Evolutionary conservation across 2,329 filamentous ascomycete species (phyloP).

Genomic region (Fusarium floridanum): DNA sequence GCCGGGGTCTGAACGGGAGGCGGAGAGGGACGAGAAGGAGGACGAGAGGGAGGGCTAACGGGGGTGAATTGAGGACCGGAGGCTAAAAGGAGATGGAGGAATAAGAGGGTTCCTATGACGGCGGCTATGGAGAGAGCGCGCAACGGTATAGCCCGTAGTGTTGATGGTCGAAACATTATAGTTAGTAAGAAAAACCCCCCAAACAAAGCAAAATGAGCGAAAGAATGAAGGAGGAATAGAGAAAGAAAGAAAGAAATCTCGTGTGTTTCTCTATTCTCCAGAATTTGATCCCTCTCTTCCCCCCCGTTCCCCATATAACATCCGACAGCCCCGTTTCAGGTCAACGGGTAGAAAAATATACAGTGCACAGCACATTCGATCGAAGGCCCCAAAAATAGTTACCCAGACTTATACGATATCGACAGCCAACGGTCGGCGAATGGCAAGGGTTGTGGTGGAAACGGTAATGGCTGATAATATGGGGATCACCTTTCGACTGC

Average conservation of each 20-base stretch:
- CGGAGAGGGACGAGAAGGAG: neutral
- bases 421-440: neutral
- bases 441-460: neutral
- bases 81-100: neutral
- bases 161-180: neutral
- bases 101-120: neutral
- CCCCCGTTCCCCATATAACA: constrained; percentile 1
- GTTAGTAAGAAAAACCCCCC: neutral
- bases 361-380: neutral
- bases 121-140: neutral
- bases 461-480: constrained; percentile 3
- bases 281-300: neutral
- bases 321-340: constrained; percentile 4
- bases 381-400: neutral
- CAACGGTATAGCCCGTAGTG: neutral
- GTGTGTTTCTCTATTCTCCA: neutral
- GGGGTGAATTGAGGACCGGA: neutral
- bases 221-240: neutral
- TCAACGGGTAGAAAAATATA: neutral
- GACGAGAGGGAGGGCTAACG: neutral
- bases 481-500: constrained; percentile 5
- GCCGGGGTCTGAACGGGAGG: neutral
- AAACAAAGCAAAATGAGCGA: neutral
- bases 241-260: neutral
- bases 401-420: neutral